Conservation (phyloP, 768 basidiomycete species). For the Myochromella boudieri region DNA sequence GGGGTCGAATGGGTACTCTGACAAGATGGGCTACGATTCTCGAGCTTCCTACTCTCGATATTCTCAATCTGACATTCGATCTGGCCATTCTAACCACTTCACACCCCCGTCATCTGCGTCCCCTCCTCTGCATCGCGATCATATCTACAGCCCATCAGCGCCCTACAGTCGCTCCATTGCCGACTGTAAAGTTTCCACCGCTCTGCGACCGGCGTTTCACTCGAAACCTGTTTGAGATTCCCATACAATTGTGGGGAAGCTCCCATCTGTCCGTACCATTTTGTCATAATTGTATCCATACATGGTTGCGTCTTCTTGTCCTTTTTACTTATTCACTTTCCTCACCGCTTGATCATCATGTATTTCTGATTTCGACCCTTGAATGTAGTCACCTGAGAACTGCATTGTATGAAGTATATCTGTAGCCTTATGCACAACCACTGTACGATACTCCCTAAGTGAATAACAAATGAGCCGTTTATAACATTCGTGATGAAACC, state of each 20-base stretch:
- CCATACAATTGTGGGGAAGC: background rate
- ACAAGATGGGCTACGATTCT: background rate
- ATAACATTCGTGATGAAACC: too few species aligned
- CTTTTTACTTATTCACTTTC: background rate
- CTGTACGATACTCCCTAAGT: too few species aligned
- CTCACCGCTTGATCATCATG: background rate
- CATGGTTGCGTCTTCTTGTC: too few species aligned
- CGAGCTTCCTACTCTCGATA: constrained; percentile 6
- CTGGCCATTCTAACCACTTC: constrained; percentile 18
- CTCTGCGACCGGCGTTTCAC: constrained; percentile 33
- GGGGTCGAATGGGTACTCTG: background rate
- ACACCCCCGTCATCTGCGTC: constrained; percentile 17
- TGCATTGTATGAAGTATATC: too few species aligned
- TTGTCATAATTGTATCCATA: background rate
- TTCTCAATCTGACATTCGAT: constrained; percentile 15
- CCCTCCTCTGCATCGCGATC: constrained; percentile 15
- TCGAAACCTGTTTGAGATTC: constrained; percentile 2
- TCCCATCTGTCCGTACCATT: constrained; percentile 1
- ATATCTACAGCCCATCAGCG: constrained; percentile 29
- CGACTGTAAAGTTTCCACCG: constrained; percentile 33
- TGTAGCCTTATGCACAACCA: too few species aligned
- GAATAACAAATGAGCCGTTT: too few species aligned
- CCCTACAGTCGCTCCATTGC: constrained; percentile 29
- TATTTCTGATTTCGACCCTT: too few species aligned
- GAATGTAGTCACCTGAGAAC: too few species aligned